Percentiles rank a stretch among this genome's conserved stretches.
phyloP scores from a whole-genome alignment of 2,329 filamentous ascomycete genomes.

The Remersonia thermophila region DNA sequence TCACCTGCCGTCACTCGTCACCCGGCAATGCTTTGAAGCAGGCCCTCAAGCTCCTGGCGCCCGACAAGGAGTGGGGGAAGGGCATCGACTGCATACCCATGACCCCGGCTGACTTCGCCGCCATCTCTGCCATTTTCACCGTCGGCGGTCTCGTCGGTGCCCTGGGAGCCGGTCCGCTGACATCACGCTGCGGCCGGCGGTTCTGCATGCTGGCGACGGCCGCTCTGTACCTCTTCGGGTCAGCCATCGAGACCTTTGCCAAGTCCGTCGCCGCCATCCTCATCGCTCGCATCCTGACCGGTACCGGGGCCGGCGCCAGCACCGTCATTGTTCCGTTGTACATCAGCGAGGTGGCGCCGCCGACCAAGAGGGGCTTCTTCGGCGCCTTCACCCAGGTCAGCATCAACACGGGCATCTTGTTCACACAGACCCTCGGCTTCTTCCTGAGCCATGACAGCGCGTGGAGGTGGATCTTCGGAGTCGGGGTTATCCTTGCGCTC shows the following conservation, averaged over 20 bases:
- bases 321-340: conserved; percentile 92
- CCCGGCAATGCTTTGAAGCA: conserved; percentile 20
- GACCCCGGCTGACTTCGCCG: conserved; percentile 67
- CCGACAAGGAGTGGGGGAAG: conserved; percentile 20
- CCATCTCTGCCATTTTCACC: conserved; percentile 83
- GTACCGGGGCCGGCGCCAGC: conserved; percentile 73
- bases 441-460: conserved; percentile 68
- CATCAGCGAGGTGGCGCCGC: conserved; percentile 81
- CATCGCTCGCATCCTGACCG: conserved; percentile 65
- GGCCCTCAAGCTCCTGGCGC: conserved; percentile 10
- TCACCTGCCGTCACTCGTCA: conserved; percentile 62
- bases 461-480: conserved; percentile 74
- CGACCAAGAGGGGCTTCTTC: conserved; percentile 64
- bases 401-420: conserved; percentile 81
- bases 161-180: conserved; percentile 64
- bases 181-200: conserved; percentile 63
- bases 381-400: conserved; percentile 80
- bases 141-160: conserved; percentile 79
- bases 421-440: conserved; percentile 72
- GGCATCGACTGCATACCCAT: conserved; percentile 79
- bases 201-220: conserved; percentile 67
- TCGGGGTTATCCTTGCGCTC: conserved; percentile 56
- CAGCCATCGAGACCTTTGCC: conserved; percentile 61
- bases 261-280: conserved; percentile 54
- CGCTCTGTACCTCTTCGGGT: conserved; percentile 63